Percentiles rank a stretch among this genome's conserved stretches.
phyloP scores from a whole-genome alignment of 768 basidiomycete genomes.

The Pleurotus citrinopileatus region DNA sequence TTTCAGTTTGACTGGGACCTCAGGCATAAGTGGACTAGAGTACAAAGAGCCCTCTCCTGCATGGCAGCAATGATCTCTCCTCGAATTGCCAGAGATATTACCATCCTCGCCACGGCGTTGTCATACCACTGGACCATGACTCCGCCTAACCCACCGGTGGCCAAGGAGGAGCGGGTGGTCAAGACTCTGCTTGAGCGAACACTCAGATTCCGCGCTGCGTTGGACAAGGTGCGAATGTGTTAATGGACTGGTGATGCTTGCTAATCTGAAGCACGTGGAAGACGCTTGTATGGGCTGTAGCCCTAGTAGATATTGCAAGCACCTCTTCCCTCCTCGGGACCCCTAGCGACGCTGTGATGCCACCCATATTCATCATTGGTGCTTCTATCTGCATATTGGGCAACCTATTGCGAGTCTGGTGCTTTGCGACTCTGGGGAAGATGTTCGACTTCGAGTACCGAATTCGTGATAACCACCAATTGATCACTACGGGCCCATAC shows the following conservation, averaged over 20 bases:
- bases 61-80: background rate
- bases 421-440: conserved; percentile 3
- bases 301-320: background rate
- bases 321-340: background rate
- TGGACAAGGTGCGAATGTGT: background rate
- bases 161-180: background rate
- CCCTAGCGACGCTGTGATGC: background rate
- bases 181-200: background rate
- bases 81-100: background rate
- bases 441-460: conserved; percentile 15
- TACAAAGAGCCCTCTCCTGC: no score
- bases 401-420: background rate
- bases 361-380: background rate
- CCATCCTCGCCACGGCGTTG: background rate
- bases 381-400: background rate
- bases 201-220: background rate
- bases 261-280: background rate
- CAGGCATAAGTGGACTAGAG: no score
- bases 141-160: background rate
- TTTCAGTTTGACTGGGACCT: no score
- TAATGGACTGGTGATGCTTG: background rate
- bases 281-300: background rate
- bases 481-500: conserved; percentile 30
- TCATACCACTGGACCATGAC: background rate
- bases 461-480: conserved; percentile 6